These are phyloP conservation scores for Cytospora schulzeri DNA, from an alignment of 2,329 filamentous ascomycete genomes.

Conservation along the genomic window DNA sequence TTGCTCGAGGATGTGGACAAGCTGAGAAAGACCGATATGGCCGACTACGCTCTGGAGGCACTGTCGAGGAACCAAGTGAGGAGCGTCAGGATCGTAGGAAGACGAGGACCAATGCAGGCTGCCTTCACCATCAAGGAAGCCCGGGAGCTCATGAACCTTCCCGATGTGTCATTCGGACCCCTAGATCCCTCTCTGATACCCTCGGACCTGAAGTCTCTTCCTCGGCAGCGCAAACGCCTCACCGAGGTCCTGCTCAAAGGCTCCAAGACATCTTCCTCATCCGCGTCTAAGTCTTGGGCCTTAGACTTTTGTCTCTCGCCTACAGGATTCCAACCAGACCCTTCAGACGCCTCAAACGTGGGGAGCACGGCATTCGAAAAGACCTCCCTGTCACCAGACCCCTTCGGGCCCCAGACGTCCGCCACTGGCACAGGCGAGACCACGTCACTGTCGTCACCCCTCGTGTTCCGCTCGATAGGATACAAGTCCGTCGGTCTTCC, in stretches of 20 bases:
- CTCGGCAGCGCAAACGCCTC: conserved; percentile 74
- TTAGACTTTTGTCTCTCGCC: conserved; percentile 86
- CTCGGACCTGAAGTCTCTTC: conserved; percentile 65
- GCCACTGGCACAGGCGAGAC: conserved; percentile 52
- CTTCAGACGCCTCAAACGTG: conserved; percentile 51
- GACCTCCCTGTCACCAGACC: conserved; percentile 55
- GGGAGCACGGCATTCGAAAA: conserved; percentile 69
- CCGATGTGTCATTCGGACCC: conserved; percentile 70
- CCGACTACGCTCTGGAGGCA: conserved; percentile 76
- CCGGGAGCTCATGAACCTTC: conserved; percentile 81
- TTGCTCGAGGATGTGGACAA: conserved; percentile 74
- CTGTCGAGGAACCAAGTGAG: conserved; percentile 74
- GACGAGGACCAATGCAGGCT: conserved; percentile 87
- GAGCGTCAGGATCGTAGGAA: conserved; percentile 82
- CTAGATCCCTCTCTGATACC: conserved; percentile 70
- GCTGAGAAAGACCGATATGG: conserved; percentile 83
- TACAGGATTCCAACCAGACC: conserved; percentile 61
- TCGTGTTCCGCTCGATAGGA: conserved; percentile 92
- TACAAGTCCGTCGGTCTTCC: conserved; percentile 81
- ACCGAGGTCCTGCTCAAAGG: conserved; percentile 82
- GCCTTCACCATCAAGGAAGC: conserved; percentile 95
- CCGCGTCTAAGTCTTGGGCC: conserved; percentile 72
- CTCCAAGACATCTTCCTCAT: conserved; percentile 52
- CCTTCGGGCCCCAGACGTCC: conserved; percentile 54
- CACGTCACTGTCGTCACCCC: conserved; percentile 60